Percentiles rank a stretch among this genome's conserved stretches.
These are phyloP conservation scores for Conoideocrella luteorostrata DNA, from an alignment of 2,329 filamentous ascomycete species.

Conservation along the genomic window DNA sequence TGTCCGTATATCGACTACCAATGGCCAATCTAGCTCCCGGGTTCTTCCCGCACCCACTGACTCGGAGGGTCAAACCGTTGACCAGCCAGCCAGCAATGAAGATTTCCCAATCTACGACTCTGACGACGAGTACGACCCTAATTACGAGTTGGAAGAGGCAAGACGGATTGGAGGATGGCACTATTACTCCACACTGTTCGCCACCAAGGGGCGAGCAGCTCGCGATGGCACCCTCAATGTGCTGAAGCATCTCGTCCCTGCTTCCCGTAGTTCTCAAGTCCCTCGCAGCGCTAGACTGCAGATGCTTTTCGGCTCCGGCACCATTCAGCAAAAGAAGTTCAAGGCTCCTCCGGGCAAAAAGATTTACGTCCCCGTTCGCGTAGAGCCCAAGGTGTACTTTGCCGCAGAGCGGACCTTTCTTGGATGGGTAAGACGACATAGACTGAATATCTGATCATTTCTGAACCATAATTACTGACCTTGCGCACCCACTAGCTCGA, in stretches of 20 bases:
- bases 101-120: slow-evolving; percentile 90
- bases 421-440: slow-evolving; percentile 82
- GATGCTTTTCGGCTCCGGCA: slow-evolving; percentile 46
- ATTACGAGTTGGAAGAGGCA: slow-evolving; percentile 71
- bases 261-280: slow-evolving; percentile 49
- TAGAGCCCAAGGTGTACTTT: slow-evolving; percentile 97
- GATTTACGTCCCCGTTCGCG: slow-evolving; percentile 91
- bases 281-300: slow-evolving; percentile 49
- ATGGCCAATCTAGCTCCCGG: slow-evolving; percentile 33
- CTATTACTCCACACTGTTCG: slow-evolving; percentile 59
- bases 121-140: slow-evolving; percentile 66
- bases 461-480: slow-evolving; percentile 12
- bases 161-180: slow-evolving; percentile 68
- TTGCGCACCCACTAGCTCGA: slow-evolving; percentile 57
- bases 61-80: slow-evolving; percentile 75
- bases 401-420: slow-evolving; percentile 94
- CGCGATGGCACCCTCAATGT: slow-evolving; percentile 36
- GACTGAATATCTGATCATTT: slow-evolving; percentile 14
- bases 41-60: slow-evolving; percentile 47
- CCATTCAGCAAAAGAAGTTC: slow-evolving; percentile 55
- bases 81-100: slow-evolving; percentile 52
- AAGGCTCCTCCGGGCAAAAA: slow-evolving; percentile 77
- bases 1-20: slow-evolving; percentile 11
- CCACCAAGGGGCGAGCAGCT: slow-evolving; percentile 36
- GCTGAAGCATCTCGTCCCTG: slow-evolving; percentile 47